Base-by-base conservation (phyloP, 495 filamentous ascomycete species). In the Hypoxylon fuscum region DNA sequence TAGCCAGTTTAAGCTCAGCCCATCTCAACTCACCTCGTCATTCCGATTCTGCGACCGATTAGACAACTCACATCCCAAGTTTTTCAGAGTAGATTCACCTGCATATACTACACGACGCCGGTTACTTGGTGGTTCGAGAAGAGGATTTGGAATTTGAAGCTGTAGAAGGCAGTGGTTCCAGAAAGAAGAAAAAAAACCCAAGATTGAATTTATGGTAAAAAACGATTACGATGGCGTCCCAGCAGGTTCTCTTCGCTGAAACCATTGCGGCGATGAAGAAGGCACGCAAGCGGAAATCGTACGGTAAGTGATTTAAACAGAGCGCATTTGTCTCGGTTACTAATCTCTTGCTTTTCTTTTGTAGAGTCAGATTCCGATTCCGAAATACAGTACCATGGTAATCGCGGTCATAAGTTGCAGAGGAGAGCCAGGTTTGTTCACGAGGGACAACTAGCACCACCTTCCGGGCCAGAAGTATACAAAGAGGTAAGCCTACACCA, bases 351-450 rank as follows among this genome's bases (percentile, higher is more conserved):
- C 43, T 25, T 18, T 55, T 59, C 43, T 25, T 18, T 55, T 59
- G 25, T 69, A 96, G 93, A 90, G 44, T 90, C 90, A 40, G 93
- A 94, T 68, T 91, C 91, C 17, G 95, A 97, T 73, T 90, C 91
- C 62, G 84, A 87, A 38, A 90, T 95, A 68, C 83, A 86, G 37
- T 84, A 87, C 70, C 85, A 85, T 48, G 93, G 90, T 6, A 98
- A 97, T 74, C 90, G 94, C 68, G 92, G 91, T 42, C 90, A 96
- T 72, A 99, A 96, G 72, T 83, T 98, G 55, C 90, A 90, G 75
- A 89, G 84, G 67, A 90, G 90, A 69, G 88, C 93, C 37, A 83
- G 85, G 71, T 91, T 90, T 74, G 86, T 96, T 38, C 88, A 87
- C 52, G 85, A 91, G 69, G 91, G 91, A 35, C 86, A 87, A 41